Percentiles rank a stretch among this genome's conserved stretches.
Conservation (phyloP, 1,284 basidiomycete genomes). For the Cutaneotrichosporon daszewskae region DNA sequence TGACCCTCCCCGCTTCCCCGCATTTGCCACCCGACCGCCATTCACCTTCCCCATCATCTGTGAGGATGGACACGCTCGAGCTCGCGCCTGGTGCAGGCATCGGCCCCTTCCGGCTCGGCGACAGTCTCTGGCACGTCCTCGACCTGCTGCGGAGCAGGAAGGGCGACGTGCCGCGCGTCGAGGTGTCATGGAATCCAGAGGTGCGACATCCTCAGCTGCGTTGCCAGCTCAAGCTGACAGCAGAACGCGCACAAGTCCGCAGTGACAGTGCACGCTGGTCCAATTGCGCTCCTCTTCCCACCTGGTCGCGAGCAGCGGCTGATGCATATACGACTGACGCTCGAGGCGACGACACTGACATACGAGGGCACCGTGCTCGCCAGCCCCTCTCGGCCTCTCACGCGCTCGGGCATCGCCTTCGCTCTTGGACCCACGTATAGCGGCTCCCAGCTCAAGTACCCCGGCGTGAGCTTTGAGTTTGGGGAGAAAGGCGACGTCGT, state of each 20-base stretch:
- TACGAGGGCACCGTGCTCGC: conserved; percentile 65
- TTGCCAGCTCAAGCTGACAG: neutral
- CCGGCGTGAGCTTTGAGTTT: conserved; percentile 77
- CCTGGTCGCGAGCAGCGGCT: conserved; percentile 65
- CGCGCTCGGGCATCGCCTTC: conserved; percentile 62
- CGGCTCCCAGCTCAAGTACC: conserved; percentile 49
- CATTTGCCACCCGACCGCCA: neutral
- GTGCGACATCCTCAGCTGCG: too few relatives aligned
- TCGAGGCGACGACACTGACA: conserved; percentile 53
- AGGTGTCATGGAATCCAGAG: conserved; percentile 75
- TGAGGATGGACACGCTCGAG: conserved; percentile 58
- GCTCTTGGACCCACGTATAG: conserved; percentile 75
- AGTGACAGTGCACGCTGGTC: conserved; percentile 67
- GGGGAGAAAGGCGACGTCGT: conserved; percentile 50
- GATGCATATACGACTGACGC: conserved; percentile 59
- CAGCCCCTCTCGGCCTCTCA: conserved; percentile 53
- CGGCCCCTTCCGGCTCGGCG: conserved; percentile 70
- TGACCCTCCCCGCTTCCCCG: neutral
- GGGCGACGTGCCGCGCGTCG: conserved; percentile 65
- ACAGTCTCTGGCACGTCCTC: conserved; percentile 73
- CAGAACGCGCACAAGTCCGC: conserved; percentile 58
- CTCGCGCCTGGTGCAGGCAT: conserved; percentile 69
- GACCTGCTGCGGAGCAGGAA: conserved; percentile 56
- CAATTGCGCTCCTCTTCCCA: conserved; percentile 67
- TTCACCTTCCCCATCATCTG: neutral